Conservation (phyloP, 176 grass and related monocot species). For the Musa beccarii region DNA sequence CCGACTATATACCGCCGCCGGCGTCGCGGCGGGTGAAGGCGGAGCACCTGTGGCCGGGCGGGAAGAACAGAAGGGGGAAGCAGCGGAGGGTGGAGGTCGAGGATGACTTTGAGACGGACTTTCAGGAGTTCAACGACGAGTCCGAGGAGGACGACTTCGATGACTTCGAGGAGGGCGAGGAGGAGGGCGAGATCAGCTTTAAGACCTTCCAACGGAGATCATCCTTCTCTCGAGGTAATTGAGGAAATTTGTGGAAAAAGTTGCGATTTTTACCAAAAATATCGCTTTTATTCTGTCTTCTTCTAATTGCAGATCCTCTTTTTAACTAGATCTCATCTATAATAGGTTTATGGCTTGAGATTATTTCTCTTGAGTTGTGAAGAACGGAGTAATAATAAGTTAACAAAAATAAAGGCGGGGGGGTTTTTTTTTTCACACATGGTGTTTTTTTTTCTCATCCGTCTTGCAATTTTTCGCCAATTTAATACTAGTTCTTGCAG, state of each 20-base stretch:
- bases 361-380: too few relatives aligned
- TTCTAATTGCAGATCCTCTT: too few relatives aligned
- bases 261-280: background rate
- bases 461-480: too few relatives aligned
- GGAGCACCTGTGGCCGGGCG: conserved; percentile 28
- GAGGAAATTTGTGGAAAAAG: background rate
- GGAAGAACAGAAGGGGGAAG: conserved; percentile 27
- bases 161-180: background rate
- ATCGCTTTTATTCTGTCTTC: too few relatives aligned
- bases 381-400: too few relatives aligned
- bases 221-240: conserved; percentile 12
- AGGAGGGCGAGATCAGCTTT: conserved; percentile 8
- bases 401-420: too few relatives aligned
- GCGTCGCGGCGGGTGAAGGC: conserved; percentile 13
- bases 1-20: background rate
- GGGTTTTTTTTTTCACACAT: too few relatives aligned
- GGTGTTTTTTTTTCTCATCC: too few relatives aligned
- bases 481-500: too few relatives aligned
- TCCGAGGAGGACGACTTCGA: conserved; percentile 16
- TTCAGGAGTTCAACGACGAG: conserved; percentile 34
- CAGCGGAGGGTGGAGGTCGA: conserved; percentile 2
- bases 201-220: background rate
- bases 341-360: too few relatives aligned
- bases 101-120: conserved; percentile 40
- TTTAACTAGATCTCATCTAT: too few relatives aligned